Evolutionary conservation across 2,329 filamentous ascomycete genomes (phyloP).

Genomic region (Fusarium sp.): DNA sequence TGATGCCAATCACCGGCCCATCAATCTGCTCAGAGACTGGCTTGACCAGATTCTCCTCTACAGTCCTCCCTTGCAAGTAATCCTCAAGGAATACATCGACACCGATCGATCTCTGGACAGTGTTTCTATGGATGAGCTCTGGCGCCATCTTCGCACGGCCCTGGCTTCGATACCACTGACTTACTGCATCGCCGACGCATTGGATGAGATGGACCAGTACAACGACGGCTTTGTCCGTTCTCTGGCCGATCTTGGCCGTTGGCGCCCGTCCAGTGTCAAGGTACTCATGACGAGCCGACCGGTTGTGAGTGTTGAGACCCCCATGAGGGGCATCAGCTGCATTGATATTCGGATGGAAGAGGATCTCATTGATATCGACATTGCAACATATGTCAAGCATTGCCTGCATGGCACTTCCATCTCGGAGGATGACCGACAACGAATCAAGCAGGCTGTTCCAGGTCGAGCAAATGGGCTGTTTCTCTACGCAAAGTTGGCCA

Average conservation of each 20-base stretch:
- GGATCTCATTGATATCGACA: slow-evolving; percentile 54
- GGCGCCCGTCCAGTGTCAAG: slow-evolving; percentile 51
- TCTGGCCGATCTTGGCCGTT: slow-evolving; percentile 48
- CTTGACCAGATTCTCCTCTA: slow-evolving; percentile 48
- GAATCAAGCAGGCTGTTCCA: slow-evolving; percentile 28
- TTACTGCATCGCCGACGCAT: slow-evolving; percentile 57
- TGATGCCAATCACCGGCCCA: slow-evolving; percentile 49
- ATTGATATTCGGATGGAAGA: slow-evolving; percentile 53
- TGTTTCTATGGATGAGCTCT: slow-evolving; percentile 42
- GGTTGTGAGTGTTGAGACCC: slow-evolving; percentile 44
- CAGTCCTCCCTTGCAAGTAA: slow-evolving; percentile 46
- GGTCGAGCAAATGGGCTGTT: slow-evolving; percentile 36
- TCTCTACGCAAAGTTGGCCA: slow-evolving; percentile 38
- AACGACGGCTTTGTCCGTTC: slow-evolving; percentile 48
- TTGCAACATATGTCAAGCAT: slow-evolving; percentile 51
- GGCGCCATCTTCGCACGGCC: slow-evolving; percentile 45
- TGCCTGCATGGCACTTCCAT: slow-evolving; percentile 31
- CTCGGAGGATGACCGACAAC: slow-evolving; percentile 21
- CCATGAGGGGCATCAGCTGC: slow-evolving; percentile 43
- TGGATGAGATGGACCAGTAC: slow-evolving; percentile 60
- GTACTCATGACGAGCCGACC: slow-evolving; percentile 59
- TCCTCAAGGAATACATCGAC: slow-evolving; percentile 33
- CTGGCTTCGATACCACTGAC: slow-evolving; percentile 36
- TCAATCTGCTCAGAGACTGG: slow-evolving; percentile 51
- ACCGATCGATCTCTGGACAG: slow-evolving; percentile 5